Evolutionary conservation across 2,329 filamentous ascomycete genomes (phyloP).

Genomic region (Lojkania enalia): DNA sequence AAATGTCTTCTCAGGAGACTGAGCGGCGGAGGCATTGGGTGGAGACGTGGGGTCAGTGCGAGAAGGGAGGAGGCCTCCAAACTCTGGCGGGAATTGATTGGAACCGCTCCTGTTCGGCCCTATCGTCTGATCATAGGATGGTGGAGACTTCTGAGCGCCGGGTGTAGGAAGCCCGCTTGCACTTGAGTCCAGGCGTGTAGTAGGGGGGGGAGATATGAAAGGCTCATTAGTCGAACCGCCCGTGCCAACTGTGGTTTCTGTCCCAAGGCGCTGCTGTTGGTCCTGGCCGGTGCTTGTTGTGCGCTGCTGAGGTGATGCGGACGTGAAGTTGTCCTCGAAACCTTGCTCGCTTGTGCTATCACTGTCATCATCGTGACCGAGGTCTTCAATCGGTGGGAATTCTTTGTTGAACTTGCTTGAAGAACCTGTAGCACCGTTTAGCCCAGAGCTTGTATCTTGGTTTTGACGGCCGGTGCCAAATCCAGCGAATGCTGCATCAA

Average conservation of each 20-base stretch:
- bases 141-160: slow-evolving; percentile 62
- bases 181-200: slow-evolving; percentile 40
- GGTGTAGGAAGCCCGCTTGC: slow-evolving; percentile 53
- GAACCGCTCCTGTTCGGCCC: slow-evolving; percentile 40
- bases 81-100: slow-evolving; percentile 58
- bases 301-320: slow-evolving; percentile 54
- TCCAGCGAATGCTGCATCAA: slow-evolving; percentile 81
- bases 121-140: slow-evolving; percentile 56
- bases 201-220: slow-evolving; percentile 38
- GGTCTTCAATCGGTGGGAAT: slow-evolving; percentile 90
- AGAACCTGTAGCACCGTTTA: slow-evolving; percentile 33
- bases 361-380: slow-evolving; percentile 81
- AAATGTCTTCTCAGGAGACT: slow-evolving; percentile 45
- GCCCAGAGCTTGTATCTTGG: slow-evolving; percentile 45
- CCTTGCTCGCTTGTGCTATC: slow-evolving; percentile 70
- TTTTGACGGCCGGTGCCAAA: slow-evolving; percentile 61
- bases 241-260: slow-evolving; percentile 17
- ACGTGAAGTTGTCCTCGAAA: slow-evolving; percentile 91
- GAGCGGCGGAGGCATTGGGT: slow-evolving; percentile 28
- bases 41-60: slow-evolving; percentile 56
- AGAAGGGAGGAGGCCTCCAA: slow-evolving; percentile 59
- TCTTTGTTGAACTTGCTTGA: slow-evolving; percentile 68
- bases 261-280: slow-evolving; percentile 28
- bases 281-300: slow-evolving; percentile 30
- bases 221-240: slow-evolving; percentile 35